Percentiles rank a stretch among this genome's conserved stretches.
Conservation (phyloP, 2,329 filamentous ascomycete genomes). For the Trichoderma oligosporum region DNA sequence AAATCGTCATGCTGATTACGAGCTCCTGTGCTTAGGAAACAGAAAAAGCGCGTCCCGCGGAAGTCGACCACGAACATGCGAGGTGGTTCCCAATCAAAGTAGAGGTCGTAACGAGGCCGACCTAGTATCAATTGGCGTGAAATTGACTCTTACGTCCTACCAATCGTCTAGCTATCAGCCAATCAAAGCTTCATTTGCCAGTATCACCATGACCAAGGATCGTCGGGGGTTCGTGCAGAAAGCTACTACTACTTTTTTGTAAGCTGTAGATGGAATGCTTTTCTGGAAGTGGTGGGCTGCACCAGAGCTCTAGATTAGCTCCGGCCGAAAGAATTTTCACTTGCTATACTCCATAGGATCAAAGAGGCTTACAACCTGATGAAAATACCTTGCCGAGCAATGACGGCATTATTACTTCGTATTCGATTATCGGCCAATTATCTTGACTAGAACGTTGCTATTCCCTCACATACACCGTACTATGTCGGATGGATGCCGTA, state of each 20-base stretch:
- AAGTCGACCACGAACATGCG: neutral
- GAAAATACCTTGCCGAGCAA: too few species aligned
- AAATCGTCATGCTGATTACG: neutral
- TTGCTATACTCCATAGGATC: too few species aligned
- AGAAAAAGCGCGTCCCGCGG: neutral
- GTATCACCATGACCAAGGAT: conserved; percentile 4
- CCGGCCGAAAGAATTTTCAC: conserved; percentile 1
- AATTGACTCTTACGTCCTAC: neutral
- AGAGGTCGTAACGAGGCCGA: neutral
- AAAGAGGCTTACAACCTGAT: too few species aligned
- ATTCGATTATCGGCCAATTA: too few species aligned
- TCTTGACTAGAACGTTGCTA: too few species aligned
- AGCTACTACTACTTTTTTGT: neutral
- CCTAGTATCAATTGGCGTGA: neutral
- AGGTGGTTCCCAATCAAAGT: neutral
- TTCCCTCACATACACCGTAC: too few species aligned
- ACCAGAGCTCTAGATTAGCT: neutral
- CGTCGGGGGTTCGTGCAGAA: neutral
- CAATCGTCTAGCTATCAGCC: neutral
- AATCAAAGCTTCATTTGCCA: neutral
- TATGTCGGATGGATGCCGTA: too few species aligned
- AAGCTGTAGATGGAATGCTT: too few species aligned
- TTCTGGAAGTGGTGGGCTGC: neutral
- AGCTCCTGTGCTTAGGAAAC: neutral
- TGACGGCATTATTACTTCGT: too few species aligned